Conservation (phyloP, 176 grass and related monocot genomes). For the Avena sativa region DNA sequence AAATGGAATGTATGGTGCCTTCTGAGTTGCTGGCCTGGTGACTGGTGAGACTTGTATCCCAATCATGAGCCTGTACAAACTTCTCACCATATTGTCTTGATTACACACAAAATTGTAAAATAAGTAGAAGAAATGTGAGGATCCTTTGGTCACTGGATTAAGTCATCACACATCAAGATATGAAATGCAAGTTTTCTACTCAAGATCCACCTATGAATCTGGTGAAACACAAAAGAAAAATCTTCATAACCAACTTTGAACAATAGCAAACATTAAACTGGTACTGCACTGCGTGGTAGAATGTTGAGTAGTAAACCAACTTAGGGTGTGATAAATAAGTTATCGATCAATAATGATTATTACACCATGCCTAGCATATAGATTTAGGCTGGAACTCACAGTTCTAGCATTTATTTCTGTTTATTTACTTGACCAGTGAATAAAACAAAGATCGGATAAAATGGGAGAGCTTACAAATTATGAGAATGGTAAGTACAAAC, state of each 20-base stretch:
- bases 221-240: background rate
- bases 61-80: conserved; percentile 25
- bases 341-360: background rate
- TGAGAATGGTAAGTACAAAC: conserved; percentile 41
- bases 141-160: background rate
- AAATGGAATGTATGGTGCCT: conserved; percentile 1
- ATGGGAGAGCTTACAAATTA: conserved; percentile 53
- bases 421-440: conserved; percentile 8
- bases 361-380: background rate
- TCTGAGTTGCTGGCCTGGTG: conserved; percentile 29
- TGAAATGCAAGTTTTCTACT: conserved; percentile 14
- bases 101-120: conserved; percentile 46
- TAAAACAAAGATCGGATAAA: background rate
- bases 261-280: background rate
- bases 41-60: background rate
- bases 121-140: conserved; percentile 30
- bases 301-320: conserved; percentile 4
- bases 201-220: background rate
- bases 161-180: background rate
- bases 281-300: background rate
- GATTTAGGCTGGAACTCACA: background rate
- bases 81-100: conserved; percentile 56
- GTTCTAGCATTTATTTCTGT: background rate
- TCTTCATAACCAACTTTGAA: conserved; percentile 3
- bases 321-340: conserved; percentile 15